phyloP scores from a whole-genome alignment of 2,329 filamentous ascomycete genomes.

The Fusarium algeriense region DNA sequence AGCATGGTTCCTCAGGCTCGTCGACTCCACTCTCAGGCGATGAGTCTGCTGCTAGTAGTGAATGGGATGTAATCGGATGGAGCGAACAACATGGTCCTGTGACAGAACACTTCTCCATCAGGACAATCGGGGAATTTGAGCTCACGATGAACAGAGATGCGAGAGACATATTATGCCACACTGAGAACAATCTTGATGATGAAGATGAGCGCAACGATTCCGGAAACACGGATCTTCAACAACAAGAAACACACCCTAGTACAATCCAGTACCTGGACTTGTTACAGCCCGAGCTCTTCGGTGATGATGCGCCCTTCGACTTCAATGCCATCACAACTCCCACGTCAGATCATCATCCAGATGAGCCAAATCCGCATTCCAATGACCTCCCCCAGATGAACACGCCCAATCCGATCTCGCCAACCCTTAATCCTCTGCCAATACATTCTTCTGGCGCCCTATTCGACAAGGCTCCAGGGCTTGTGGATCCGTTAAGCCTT shows the following conservation, averaged over 20 bases:
- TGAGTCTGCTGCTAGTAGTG: not conserved
- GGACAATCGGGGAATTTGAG: too few relatives aligned
- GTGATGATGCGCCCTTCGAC: not conserved
- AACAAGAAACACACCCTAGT: not conserved
- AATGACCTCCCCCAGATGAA: not conserved
- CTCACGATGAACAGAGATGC: not conserved
- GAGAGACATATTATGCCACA: not conserved
- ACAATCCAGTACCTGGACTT: not conserved
- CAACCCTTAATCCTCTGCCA: not conserved
- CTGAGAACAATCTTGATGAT: not conserved
- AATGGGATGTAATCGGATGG: not conserved
- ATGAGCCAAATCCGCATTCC: not conserved
- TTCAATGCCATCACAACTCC: not conserved
- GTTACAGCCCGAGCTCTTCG: accelerated
- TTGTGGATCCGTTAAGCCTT: not conserved
- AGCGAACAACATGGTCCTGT: not conserved
- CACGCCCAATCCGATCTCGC: not conserved
- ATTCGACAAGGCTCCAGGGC: too few relatives aligned
- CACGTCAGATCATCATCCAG: too few relatives aligned
- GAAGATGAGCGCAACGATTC: not conserved
- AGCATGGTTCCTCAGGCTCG: not conserved
- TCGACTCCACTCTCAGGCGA: not conserved
- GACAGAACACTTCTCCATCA: not conserved
- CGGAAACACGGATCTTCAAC: not conserved
- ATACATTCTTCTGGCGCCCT: not conserved